These are phyloP conservation scores for Stachybotrys chartarum DNA, from an alignment of 2,329 filamentous ascomycete genomes.

Conservation along the genomic window DNA sequence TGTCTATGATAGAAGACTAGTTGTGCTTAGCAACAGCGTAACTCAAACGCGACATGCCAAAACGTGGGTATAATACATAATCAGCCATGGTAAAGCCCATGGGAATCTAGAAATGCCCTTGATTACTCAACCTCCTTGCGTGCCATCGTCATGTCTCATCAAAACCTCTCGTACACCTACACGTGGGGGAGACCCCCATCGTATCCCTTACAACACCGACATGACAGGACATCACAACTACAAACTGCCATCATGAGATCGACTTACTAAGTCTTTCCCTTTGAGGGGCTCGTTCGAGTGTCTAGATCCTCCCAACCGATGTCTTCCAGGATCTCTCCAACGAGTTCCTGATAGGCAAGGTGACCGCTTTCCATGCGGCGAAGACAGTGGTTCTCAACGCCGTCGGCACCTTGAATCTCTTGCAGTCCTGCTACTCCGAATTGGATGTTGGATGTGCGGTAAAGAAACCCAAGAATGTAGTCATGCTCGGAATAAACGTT, in stretches of 20 bases:
- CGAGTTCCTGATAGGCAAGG: constrained; percentile 60
- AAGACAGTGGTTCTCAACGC: constrained; percentile 62
- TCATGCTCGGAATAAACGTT: constrained; percentile 88
- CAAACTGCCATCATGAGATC: not conserved
- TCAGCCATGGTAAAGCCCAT: not conserved
- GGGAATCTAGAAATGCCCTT: not conserved
- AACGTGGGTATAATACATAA: not conserved
- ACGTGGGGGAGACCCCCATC: not conserved
- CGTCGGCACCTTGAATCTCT: constrained; percentile 57
- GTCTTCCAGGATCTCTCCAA: constrained; percentile 58
- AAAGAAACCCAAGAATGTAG: constrained; percentile 81
- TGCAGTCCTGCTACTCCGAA: constrained; percentile 82
- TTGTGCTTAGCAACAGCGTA: too few relatives aligned
- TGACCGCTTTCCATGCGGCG: constrained; percentile 62
- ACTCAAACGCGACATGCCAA: too few relatives aligned
- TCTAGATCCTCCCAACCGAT: constrained; percentile 64
- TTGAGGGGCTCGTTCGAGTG: not conserved
- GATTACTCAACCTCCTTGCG: not conserved
- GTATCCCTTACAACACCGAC: not conserved
- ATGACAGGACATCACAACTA: not conserved
- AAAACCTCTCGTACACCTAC: not conserved
- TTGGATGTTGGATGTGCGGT: constrained; percentile 73
- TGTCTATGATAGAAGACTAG: too few relatives aligned
- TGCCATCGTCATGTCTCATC: not conserved
- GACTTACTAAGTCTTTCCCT: not conserved